phyloP scores from a whole-genome alignment of 495 filamentous ascomycete genomes.

The Penicillium waksmanii region DNA sequence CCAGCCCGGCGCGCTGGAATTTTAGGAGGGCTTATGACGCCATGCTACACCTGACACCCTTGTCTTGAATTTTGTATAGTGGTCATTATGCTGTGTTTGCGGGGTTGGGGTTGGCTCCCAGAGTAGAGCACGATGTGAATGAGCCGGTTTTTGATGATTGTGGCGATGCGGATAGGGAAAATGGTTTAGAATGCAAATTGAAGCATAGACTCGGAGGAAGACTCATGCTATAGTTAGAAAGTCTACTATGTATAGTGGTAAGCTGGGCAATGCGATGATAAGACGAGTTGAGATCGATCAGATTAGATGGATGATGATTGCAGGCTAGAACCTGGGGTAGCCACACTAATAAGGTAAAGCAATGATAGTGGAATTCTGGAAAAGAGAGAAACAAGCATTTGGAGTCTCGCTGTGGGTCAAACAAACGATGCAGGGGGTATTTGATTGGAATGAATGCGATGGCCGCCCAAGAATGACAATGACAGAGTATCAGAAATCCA shows the following conservation, averaged over 20 bases:
- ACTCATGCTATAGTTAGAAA: background rate
- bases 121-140: background rate
- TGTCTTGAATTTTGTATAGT: background rate
- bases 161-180: no score
- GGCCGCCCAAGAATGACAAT: conserved; percentile 26
- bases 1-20: conserved; percentile 24
- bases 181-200: no score
- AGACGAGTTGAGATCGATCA: background rate
- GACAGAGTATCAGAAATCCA: conserved; percentile 2
- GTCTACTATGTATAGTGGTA: background rate
- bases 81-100: conserved; percentile 10
- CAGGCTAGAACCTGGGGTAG: background rate
- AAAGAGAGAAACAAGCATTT: background rate
- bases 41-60: conserved; percentile 15
- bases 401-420: conserved; percentile 4
- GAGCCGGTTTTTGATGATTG: no score
- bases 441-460: conserved; percentile 28
- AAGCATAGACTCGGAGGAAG: no score
- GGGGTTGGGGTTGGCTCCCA: background rate
- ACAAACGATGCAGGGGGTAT: conserved; percentile 27
- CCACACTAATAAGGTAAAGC: background rate
- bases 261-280: background rate
- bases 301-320: background rate
- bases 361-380: background rate
- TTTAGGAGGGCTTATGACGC: conserved; percentile 20